phyloP scores from a whole-genome alignment of 305 asterid genomes.

The Fraxinus floribunda region DNA sequence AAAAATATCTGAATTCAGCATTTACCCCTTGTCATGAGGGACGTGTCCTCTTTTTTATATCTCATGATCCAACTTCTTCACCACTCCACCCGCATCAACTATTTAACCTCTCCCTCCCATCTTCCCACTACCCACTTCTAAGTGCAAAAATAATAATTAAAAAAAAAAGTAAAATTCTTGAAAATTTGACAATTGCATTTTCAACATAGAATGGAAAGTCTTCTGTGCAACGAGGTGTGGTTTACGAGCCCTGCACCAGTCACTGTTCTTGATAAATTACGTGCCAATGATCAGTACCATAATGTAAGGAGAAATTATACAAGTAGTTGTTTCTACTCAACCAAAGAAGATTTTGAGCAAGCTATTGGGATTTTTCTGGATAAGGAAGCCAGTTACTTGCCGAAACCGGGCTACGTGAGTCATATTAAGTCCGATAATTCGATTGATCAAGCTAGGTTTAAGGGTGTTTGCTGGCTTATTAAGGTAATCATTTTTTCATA shows the following conservation, averaged over 20 bases:
- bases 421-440: slow-evolving; percentile 23
- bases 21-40: slow-evolving; percentile 72
- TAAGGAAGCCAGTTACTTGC: slow-evolving; percentile 47
- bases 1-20: slow-evolving; percentile 28
- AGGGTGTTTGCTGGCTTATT: slow-evolving; percentile 50
- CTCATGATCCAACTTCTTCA: slow-evolving; percentile 30
- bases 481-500: slow-evolving; percentile 34
- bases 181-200: too few species aligned
- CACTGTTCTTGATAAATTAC: background rate
- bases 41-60: slow-evolving; percentile 50
- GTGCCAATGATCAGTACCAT: background rate
- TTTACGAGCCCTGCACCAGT: slow-evolving; percentile 31
- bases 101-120: slow-evolving; percentile 8
- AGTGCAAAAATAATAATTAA: background rate
- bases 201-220: slow-evolving; percentile 43
- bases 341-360: slow-evolving; percentile 38
- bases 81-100: slow-evolving; percentile 5
- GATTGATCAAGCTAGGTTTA: slow-evolving; percentile 37
- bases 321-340: slow-evolving; percentile 7
- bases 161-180: too few species aligned
- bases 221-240: slow-evolving; percentile 68
- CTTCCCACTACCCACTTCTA: background rate
- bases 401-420: slow-evolving; percentile 31
- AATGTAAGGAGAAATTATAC: background rate
- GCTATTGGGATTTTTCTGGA: slow-evolving; percentile 29